Percentiles rank a stretch among this genome's conserved stretches.
phyloP scores from a whole-genome alignment of 768 basidiomycete species.

The Tephrocybe sp. region DNA sequence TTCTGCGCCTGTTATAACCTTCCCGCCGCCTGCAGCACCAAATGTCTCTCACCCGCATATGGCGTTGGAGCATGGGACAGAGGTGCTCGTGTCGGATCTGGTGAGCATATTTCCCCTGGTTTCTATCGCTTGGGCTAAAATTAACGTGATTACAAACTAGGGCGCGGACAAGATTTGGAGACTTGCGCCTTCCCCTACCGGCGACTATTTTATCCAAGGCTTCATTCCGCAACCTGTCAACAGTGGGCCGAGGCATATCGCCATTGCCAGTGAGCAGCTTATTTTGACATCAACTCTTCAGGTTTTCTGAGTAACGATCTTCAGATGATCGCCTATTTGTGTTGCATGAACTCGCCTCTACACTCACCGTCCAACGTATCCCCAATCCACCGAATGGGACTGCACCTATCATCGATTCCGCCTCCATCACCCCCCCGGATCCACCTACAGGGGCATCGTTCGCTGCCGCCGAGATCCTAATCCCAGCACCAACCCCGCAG shows the following conservation, averaged over 20 bases:
- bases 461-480: conserved; percentile 62
- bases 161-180: conserved; percentile 67
- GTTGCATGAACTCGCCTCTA: conserved; percentile 55
- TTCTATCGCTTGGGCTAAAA: not conserved
- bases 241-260: conserved; percentile 62
- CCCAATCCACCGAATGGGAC: conserved; percentile 51
- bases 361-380: conserved; percentile 56
- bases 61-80: conserved; percentile 47
- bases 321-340: conserved; percentile 48
- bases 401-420: conserved; percentile 43
- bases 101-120: conserved; percentile 22
- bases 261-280: conserved; percentile 28
- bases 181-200: conserved; percentile 37
- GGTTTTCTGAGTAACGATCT: not conserved
- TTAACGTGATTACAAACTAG: conserved; percentile 27
- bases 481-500: conserved; percentile 40
- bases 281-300: not conserved
- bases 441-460: conserved; percentile 36
- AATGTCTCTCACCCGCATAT: conserved; percentile 59
- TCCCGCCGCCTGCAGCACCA: conserved; percentile 40
- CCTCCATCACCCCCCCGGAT: conserved; percentile 47
- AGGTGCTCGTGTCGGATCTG: conserved; percentile 61
- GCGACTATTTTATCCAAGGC: conserved; percentile 52
- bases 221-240: conserved; percentile 36
- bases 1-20: conserved; percentile 44